Evolutionary conservation across 176 grass and related monocot genomes (phyloP), one percentile per base, ranked within the genome.

Genomic region (Bolboschoenus planiculmis): DNA sequence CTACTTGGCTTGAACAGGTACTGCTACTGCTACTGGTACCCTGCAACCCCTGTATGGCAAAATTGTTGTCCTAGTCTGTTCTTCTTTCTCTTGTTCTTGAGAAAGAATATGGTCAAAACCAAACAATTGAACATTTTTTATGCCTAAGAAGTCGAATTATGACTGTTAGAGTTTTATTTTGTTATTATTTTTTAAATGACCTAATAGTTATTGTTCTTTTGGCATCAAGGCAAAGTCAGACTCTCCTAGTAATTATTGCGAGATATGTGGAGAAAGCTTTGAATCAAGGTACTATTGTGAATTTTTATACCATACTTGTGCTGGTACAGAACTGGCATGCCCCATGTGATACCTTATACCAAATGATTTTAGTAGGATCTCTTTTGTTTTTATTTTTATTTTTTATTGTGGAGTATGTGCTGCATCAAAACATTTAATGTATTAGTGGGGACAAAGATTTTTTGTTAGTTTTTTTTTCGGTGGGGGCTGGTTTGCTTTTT

Each of bases 241-340:
- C 61, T 84, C 89, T 85, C 63, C 26, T 0, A 90, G 83, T 82
- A 95, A 90, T 91, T 83, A 87, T 29, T 99, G 96, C 64, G 92
- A 91, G 16, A 90, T 89, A 7, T 93, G 96, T 75, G 96, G 91
- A 60, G 83, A 85, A 58, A 95, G 24, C 83, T 99, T 95, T 51
- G 91, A 95, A 5, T 90, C 96, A 85, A 99, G 96, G 96, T 99
- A 87, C 54, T 40, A 61, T 68, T 67, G 42, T 56, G 18, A 53
- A 40, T 29, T 86, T 18, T 37, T 15, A 21, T 21, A 20, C 20
- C 11, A 20, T 75, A 47, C 11, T 48, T 3, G 16, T 68, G 1
- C 34, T 68, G 15, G 16, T 9, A 21, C 34, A 13, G 31, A 67
- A 37, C 7, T 59, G 56, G 23, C 56, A 27, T 68, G 18, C 9